phyloP scores from a whole-genome alignment of 139 green algal species.

The Chlorella sp. region DNA sequence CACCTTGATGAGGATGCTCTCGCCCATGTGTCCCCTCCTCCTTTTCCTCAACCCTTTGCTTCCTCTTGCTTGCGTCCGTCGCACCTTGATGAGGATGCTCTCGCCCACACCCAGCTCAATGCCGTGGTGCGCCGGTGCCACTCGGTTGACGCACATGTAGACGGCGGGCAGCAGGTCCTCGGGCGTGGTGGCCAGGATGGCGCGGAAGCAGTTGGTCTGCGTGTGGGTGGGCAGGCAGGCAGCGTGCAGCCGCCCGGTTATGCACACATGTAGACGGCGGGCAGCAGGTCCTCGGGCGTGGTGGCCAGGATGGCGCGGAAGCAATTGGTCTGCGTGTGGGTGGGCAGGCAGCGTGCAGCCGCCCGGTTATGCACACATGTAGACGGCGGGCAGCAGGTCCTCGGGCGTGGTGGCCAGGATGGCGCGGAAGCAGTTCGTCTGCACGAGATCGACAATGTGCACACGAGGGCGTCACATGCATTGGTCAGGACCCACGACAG shows the following conservation, averaged over 20 bases:
- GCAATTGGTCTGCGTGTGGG: conserved; percentile 33
- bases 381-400: conserved; percentile 84
- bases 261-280: conserved; percentile 87
- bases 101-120: conserved; percentile 96
- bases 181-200: conserved; percentile 70
- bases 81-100: conserved; percentile 80
- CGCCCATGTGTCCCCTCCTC: no score
- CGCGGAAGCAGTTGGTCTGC: conserved; percentile 63
- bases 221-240: background rate
- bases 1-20: conserved; percentile 87
- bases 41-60: no score
- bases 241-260: no score
- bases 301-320: conserved; percentile 77
- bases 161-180: conserved; percentile 79
- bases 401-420: conserved; percentile 69
- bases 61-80: no score
- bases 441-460: no score
- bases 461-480: background rate
- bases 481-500: background rate
- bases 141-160: conserved; percentile 88
- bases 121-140: conserved; percentile 85
- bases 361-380: no score
- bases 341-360: no score
- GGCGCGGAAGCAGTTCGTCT: conserved; percentile 65
- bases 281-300: conserved; percentile 77